Conservation (phyloP, 306 rosid genomes). For the Sesbania bispinosa region DNA sequence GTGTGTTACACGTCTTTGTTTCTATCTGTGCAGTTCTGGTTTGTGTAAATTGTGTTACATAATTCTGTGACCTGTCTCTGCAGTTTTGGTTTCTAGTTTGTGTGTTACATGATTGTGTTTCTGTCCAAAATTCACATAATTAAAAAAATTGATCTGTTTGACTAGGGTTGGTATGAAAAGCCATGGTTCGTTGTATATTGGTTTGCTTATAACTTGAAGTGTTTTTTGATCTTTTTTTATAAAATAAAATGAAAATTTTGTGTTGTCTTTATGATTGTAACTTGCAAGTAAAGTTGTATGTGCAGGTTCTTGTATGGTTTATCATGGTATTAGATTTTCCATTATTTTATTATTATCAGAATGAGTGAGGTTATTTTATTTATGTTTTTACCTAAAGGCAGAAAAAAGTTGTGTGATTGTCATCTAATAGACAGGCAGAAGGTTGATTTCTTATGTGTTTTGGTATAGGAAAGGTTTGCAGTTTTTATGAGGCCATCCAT, state of each 20-base stretch:
- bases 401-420: background rate
- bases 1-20: no score
- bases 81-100: no score
- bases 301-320: conserved; percentile 20
- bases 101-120: no score
- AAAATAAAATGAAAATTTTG: no score
- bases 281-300: background rate
- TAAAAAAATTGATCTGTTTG: background rate
- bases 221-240: background rate
- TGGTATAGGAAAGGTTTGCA: background rate
- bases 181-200: no score
- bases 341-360: no score
- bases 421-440: background rate
- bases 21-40: no score
- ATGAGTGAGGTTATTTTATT: background rate
- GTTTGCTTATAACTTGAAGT: background rate
- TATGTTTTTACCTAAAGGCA: background rate
- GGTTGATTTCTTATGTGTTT: background rate
- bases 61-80: no score
- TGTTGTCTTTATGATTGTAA: background rate
- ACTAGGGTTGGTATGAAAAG: background rate
- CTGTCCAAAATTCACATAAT: background rate
- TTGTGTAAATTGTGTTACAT: no score
- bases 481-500: background rate
- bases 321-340: conserved; percentile 11